Base-by-base conservation (phyloP, 768 basidiomycete genomes). In the Amyloporia xantha region DNA sequence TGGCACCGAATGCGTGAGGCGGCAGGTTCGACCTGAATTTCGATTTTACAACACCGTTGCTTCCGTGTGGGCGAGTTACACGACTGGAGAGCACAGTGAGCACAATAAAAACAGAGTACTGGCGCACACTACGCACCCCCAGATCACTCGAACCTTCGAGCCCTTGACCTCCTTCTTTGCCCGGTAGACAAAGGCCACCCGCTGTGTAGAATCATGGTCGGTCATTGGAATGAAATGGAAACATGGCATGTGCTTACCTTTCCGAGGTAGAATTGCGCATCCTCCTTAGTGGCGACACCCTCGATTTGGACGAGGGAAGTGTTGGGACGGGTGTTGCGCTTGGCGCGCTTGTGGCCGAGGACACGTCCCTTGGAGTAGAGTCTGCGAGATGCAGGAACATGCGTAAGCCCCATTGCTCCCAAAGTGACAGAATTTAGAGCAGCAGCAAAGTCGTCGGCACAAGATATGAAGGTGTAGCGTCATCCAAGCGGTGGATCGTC, bases 281-380 rank as follows among this genome's bases (percentile, higher is more conserved):
- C 93, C 74, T 95, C 82, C 72, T 93, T 90, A 62, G 73, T 84
- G 56, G 82, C 81, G 49, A 97, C 93, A 64, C 95, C 95, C 76
- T 99, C 96, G 66, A 99, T 91, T 72, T 95, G 92, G 63, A 99
- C 71, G 61, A 99, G 84, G 47, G 91, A 91, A 54, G 93, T 96
- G 78, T 95, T 95, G 65, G 92, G 93, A 65, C 86, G 80, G 50
- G 87, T 78, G 80, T 98, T 97, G 66, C 92, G 86, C 77, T 98
- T 98, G 54, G 90, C 93, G 57, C 96, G 91, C 77, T 97, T 97
- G 89, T 95, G 91, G 57, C 94, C 92, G 62, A 97, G 78, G 66
- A 99, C 84, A 63, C 96, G 92, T 69, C 91, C 96, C 78, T 96
- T 98, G 72, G 71, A 69, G 81, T 96, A 95, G 64, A 96, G 81